Base-by-base conservation (phyloP, 306 rosid species). In the Trichosanthes cucumerina region DNA sequence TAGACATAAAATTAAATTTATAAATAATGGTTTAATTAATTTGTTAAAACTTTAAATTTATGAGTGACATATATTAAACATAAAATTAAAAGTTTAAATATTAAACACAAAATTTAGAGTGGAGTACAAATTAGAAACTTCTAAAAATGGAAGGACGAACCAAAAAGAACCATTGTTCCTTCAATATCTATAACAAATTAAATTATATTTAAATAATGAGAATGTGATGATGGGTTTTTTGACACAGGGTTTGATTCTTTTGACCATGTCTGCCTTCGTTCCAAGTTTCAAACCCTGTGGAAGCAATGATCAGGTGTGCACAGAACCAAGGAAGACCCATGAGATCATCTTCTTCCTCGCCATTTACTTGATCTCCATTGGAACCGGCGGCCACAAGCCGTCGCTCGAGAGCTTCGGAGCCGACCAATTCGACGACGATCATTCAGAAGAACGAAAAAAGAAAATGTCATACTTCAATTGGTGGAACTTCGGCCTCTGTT, bases 361-460 rank as follows among this genome's bases (percentile, higher is more conserved):
- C 21, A 91, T 92, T 1, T 95, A 95, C 90, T 56, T 92, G 36
- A 70, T 95, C 44, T 92, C 98, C 8, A n/a, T 92, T 28, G 98
- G 91, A 80, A 95, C 98, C 1, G 98, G 97, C 54, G 98, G 98
- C 9, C 97, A 92, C 66, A 95, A 92, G 54, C 98, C 98, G 3
- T 86, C 98, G 3, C 77, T 92, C 59, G 97, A 95, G 88, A 92
- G 98, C 85, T 89, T 95, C n/a, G 98, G 98, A 76, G 98, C 97
- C 12, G 98, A 95, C 43, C 98, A 95, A 63, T 95, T 95, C 58
- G 98, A 95, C 36, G 98, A 92, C 23, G 89, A 91, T 18, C 89
- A 92, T 75, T 23, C 58, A 0, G 80, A 81, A 69, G 98, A 95
- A 71, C 87, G 96, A 36, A 82, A 50, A 26, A 88, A 91, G 71